Evolutionary conservation across 495 filamentous ascomycete genomes (phyloP).

Genomic region (Talaromyces wortmannii): DNA sequence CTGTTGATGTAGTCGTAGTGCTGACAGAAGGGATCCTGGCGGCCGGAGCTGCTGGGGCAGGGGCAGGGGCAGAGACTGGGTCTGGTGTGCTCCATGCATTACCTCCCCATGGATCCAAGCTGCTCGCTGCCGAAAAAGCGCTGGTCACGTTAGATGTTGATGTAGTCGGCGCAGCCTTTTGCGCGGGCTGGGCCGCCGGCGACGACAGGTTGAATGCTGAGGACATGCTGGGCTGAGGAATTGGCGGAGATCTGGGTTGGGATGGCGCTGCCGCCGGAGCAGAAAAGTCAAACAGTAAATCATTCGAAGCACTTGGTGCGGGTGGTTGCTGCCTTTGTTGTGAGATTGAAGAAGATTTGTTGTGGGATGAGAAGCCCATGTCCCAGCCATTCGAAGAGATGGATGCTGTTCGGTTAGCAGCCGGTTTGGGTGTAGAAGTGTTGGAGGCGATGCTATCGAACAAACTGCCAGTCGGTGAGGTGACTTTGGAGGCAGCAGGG

Average conservation of each 20-base stretch:
- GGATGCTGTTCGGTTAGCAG: conserved; percentile 27
- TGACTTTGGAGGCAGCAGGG: conserved; percentile 42
- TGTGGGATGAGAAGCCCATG: conserved; percentile 35
- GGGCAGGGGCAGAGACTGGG: conserved; percentile 18
- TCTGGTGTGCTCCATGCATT: conserved; percentile 47
- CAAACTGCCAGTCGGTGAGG: conserved; percentile 63
- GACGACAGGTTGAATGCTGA: conserved; percentile 81
- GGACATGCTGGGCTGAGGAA: conserved; percentile 13
- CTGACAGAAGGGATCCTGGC: conserved; percentile 1
- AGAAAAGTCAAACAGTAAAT: conserved; percentile 73
- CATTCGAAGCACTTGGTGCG: conserved; percentile 43
- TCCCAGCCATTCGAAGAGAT: conserved; percentile 46
- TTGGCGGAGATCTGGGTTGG: conserved; percentile 28
- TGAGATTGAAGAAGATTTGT: conserved; percentile 32
- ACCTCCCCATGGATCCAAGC: conserved; percentile 41
- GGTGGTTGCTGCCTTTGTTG: conserved; percentile 33
- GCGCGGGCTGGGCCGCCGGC: conserved; percentile 29
- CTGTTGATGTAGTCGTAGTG: conserved; percentile 8
- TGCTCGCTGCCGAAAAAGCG: conserved; percentile 22
- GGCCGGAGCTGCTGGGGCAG: conserved; percentile 11
- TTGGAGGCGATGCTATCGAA: conserved; percentile 68
- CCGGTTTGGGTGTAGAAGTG: conserved; percentile 37
- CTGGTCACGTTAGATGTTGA: conserved; percentile 24
- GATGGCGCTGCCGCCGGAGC: conserved; percentile 42
- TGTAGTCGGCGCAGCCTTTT: conserved; percentile 34